Base-by-base conservation (phyloP, 768 basidiomycete species). In the Rossbeevera mucosa region DNA sequence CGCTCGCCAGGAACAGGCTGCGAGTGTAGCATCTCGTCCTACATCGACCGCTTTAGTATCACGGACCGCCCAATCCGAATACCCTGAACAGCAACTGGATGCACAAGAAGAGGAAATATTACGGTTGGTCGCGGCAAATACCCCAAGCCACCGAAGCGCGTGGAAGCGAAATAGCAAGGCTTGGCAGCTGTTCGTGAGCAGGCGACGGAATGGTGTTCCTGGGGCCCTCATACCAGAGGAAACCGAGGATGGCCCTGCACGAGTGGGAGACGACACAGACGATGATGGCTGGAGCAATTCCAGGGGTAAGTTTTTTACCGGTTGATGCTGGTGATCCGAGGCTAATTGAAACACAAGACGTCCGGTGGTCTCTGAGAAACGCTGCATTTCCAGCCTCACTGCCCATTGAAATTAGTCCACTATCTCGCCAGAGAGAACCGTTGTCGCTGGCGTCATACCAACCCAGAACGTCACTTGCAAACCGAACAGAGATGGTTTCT, bases 91-190 rank as follows among this genome's bases (percentile, higher is more conserved):
- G 44, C 55, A 61, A 38, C 18, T 20, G 16, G 76, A 72, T 52
- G 67, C 73, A 22, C 72, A 75, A 48, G 80, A 83, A 58, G 74
- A 72, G 28, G 80, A 81, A 58, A 72, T 88, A 29, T 53, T 80
- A 58, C 78, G 75, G 56, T 73, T 88, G 29, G 80, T 88, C n/a
- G 85, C 84, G 8, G 85, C 85, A 24, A 74, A 80, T 67, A 80
- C 74, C 26, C 83, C 86, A 1, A 88, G 85, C 56, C 87, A 89
- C 64, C 76, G 85, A 48, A 80, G 76, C n/a, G 80, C 80, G 12
- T 88, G 86, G 86, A 80, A 73, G 60, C 76, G 77, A 54, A 76
- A 79, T 60, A 78, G 83, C 59, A 78, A 73, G 54, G 80, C 83
- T 12, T 88, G 85, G 86, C 76, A 78, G 52, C 64, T 77, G 18